phyloP scores from a whole-genome alignment of 2,329 filamentous ascomycete species.

The Clonostachys chloroleuca region DNA sequence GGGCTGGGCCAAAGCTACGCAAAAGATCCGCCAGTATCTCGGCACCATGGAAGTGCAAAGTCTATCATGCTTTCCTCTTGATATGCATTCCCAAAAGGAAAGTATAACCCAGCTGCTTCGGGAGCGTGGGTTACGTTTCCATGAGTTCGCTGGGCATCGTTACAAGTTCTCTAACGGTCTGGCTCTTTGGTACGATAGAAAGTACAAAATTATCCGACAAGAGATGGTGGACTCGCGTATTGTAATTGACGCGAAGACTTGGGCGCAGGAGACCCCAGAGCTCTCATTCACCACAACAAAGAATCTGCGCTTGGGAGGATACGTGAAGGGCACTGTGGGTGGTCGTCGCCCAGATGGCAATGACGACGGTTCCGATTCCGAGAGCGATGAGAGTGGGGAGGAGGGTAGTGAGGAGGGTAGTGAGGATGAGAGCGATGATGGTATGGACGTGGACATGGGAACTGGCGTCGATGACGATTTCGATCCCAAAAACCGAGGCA shows the following conservation, averaged over 20 bases:
- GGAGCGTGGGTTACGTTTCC: slow-evolving; percentile 37
- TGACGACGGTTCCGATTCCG: no score
- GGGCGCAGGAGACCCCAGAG: slow-evolving; percentile 15
- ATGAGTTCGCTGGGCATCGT: slow-evolving; percentile 37
- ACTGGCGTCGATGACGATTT: no score
- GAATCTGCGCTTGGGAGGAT: no score
- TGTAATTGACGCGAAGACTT: slow-evolving; percentile 21
- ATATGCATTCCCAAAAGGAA: slow-evolving; percentile 33
- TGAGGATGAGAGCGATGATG: no score
- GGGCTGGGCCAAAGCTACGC: slow-evolving; percentile 26
- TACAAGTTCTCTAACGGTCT: slow-evolving; percentile 40
- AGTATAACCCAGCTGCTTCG: slow-evolving; percentile 24
- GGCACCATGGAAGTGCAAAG: slow-evolving; percentile 39
- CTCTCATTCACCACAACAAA: no score
- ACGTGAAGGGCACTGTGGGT: no score
- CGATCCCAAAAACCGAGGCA: no score
- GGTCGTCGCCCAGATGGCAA: no score
- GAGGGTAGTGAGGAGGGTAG: background rate
- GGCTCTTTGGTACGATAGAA: slow-evolving; percentile 19
- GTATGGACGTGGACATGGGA: no score
- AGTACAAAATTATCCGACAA: slow-evolving; percentile 9
- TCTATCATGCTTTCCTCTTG: slow-evolving; percentile 36
- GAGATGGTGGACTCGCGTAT: slow-evolving; percentile 20
- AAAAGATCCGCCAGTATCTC: slow-evolving; percentile 32
- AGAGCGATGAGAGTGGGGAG: background rate